phyloP scores from a whole-genome alignment of 208 protist species.

The Trypanosoma boissoni region DNA sequence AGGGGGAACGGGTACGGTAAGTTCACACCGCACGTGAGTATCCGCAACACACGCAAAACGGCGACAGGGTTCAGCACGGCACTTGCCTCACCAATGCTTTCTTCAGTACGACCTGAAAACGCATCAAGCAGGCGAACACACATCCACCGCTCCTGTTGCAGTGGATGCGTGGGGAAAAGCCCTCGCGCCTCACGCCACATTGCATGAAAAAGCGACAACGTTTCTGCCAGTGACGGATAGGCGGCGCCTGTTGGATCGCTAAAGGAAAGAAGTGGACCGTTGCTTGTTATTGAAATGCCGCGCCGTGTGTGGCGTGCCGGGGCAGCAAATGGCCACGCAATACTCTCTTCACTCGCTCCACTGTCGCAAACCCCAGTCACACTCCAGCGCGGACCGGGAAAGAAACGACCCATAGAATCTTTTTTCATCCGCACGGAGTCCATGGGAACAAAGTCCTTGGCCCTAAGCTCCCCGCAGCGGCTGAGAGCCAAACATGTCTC shows the following conservation, averaged over 20 bases:
- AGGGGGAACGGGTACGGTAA: constrained; percentile 21
- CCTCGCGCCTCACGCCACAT: constrained; percentile 16
- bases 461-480: constrained; percentile 9
- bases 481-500: constrained; percentile 10
- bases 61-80: constrained; percentile 14
- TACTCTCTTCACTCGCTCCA: constrained; percentile 1
- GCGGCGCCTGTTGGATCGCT: neutral
- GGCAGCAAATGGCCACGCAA: constrained; percentile 8
- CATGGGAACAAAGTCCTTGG: constrained; percentile 17
- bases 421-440: neutral
- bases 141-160: constrained; percentile 34
- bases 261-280: constrained; percentile 20
- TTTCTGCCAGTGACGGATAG: constrained; percentile 19
- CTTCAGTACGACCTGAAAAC: constrained; percentile 1
- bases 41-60: constrained; percentile 15
- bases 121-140: constrained; percentile 14
- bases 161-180: constrained; percentile 16
- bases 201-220: constrained; percentile 20
- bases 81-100: neutral
- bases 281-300: constrained; percentile 16
- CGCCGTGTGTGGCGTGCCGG: constrained; percentile 13
- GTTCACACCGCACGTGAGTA: constrained; percentile 19
- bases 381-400: too few relatives aligned
- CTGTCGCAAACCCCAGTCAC: neutral
- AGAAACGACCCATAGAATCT: constrained; percentile 1